A percentile compares a stretch with the other conserved stretches of the same genome.
phyloP scores from a whole-genome alignment of 2,329 filamentous ascomycete species.

The Phyllosticta capitalensis region DNA sequence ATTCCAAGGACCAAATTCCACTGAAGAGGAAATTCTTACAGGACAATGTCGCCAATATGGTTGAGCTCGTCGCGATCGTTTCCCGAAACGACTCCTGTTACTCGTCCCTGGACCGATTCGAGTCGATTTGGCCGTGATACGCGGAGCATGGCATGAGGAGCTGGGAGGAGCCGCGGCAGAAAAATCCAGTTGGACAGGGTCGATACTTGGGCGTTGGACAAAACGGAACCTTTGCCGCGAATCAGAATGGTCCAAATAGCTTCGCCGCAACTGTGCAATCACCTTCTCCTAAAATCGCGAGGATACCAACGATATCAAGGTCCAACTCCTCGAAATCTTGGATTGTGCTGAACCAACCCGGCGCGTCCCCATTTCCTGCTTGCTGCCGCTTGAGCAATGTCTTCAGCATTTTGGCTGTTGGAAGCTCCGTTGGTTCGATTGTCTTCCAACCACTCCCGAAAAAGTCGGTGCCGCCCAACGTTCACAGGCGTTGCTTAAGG shows the following conservation, averaged over 20 bases:
- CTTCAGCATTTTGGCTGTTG: no score
- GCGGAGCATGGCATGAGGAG: constrained; percentile 41
- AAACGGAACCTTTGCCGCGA: constrained; percentile 42
- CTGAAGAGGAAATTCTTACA: constrained; percentile 22
- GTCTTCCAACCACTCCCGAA: not conserved
- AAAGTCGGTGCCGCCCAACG: not conserved
- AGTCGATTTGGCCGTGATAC: constrained; percentile 35
- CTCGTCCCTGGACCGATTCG: constrained; percentile 29
- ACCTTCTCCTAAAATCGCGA: no score
- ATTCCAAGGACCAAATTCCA: not conserved
- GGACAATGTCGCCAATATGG: constrained; percentile 40
- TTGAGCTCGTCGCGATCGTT: constrained; percentile 38
- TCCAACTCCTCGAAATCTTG: constrained; percentile 28
- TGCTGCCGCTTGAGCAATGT: not conserved
- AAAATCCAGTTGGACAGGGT: constrained; percentile 41
- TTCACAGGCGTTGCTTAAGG: not conserved
- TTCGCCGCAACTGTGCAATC: no score
- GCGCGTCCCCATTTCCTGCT: not conserved
- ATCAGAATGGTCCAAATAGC: no score
- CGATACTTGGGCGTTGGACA: constrained; percentile 41
- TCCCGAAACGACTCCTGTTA: constrained; percentile 39
- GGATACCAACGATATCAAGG: constrained; percentile 47
- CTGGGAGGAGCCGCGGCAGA: constrained; percentile 41
- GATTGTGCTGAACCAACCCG: constrained; percentile 9
- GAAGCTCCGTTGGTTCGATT: no score